Conservation (phyloP, 495 filamentous ascomycete genomes). For the Diplogelasinospora grovesii region DNA sequence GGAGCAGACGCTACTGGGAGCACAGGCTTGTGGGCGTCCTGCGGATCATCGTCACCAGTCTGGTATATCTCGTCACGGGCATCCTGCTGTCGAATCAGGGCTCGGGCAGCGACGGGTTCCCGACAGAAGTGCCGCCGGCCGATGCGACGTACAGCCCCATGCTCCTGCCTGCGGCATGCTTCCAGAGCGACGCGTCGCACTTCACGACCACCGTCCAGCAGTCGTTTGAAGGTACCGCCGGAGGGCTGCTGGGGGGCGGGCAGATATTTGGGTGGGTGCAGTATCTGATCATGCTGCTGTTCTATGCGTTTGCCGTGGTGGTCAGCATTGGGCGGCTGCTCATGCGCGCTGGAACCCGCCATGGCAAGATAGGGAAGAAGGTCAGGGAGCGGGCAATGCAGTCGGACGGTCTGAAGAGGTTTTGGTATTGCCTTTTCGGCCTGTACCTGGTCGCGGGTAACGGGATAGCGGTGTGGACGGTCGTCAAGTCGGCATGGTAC, state of each 20-base stretch:
- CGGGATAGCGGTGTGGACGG: conserved; percentile 10
- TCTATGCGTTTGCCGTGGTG: conserved; percentile 19
- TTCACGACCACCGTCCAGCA: conserved; percentile 4
- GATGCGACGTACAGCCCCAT: conserved; percentile 15
- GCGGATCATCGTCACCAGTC: conserved; percentile 16
- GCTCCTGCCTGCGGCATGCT: conserved; percentile 26
- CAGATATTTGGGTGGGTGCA: conserved; percentile 25
- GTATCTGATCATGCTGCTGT: conserved; percentile 23
- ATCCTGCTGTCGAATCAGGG: conserved; percentile 25
- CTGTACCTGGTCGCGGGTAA: conserved; percentile 20
- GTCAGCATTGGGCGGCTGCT: conserved; percentile 17
- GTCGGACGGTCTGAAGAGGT: not conserved
- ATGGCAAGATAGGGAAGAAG: conserved; percentile 11
- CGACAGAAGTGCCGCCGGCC: conserved; percentile 16
- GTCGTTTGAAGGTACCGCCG: conserved; percentile 2
- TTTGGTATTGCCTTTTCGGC: conserved; percentile 11
- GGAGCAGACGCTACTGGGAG: conserved; percentile 29
- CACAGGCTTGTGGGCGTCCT: conserved; percentile 21
- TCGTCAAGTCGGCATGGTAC: conserved; percentile 16
- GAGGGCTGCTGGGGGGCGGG: conserved; percentile 6
- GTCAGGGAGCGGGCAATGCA: no score
- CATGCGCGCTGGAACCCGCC: conserved; percentile 14
- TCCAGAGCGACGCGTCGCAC: conserved; percentile 12
- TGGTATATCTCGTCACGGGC: conserved; percentile 22
- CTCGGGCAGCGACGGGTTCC: conserved; percentile 12